A percentile compares a stretch with the other conserved stretches of the same genome.
Evolutionary conservation across 192 early-diverging fungal genomes (phyloP).

Genomic region (Coemansia sp.): DNA sequence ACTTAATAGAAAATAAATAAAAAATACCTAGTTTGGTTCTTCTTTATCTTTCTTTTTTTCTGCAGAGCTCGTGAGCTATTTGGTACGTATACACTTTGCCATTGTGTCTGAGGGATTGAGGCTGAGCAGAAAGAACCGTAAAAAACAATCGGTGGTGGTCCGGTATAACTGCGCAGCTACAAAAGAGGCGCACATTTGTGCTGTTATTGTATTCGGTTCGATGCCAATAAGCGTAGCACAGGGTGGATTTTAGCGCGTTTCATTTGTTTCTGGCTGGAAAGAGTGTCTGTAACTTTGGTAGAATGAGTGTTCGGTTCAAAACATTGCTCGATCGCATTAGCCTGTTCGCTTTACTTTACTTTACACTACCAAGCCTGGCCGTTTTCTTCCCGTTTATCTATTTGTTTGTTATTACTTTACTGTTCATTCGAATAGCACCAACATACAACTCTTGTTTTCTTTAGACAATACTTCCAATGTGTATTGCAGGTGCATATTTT

Average conservation of each 20-base stretch:
- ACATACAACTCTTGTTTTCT: not conserved
- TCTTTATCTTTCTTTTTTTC: not conserved
- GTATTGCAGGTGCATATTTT: not conserved
- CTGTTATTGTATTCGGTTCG: too few species aligned
- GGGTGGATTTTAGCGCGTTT: too few species aligned
- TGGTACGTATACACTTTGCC: not conserved
- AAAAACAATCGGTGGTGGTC: not conserved
- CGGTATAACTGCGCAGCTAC: not conserved
- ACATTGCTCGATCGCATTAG: too few species aligned
- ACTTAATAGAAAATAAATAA: too few species aligned
- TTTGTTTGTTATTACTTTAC: not conserved
- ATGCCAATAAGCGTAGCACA: too few species aligned
- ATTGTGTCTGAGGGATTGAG: not conserved
- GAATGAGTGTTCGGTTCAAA: too few species aligned
- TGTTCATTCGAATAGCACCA: not conserved
- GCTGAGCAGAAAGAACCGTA: slow-evolving; percentile 1
- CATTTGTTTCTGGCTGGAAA: too few species aligned
- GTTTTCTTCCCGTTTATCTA: not conserved
- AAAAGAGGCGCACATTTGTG: not conserved
- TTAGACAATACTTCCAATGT: not conserved
- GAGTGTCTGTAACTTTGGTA: too few species aligned
- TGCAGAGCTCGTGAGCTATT: not conserved
- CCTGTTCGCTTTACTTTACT: not conserved
- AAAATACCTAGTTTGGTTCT: too few species aligned
- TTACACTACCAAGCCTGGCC: too few species aligned